Conservation (phyloP, 1,284 basidiomycete genomes). For the Leccinum fuscescens region DNA sequence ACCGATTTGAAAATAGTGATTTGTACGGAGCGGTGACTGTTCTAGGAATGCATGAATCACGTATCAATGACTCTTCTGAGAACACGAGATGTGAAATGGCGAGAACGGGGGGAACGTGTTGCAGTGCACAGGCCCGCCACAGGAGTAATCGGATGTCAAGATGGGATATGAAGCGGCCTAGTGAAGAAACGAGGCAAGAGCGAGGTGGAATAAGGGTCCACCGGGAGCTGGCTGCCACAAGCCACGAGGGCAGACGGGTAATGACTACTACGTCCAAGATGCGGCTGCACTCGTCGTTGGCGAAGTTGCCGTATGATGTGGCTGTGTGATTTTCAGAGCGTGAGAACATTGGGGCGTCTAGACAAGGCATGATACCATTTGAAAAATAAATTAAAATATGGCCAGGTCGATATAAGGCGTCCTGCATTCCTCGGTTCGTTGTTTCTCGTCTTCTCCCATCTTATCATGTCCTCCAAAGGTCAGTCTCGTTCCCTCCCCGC, state of each 20-base stretch:
- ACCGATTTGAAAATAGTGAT: background rate
- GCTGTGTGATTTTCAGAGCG: slow-evolving; percentile 30
- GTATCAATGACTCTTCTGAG: background rate
- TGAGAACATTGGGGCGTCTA: slow-evolving; percentile 29
- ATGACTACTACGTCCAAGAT: background rate
- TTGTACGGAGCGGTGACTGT: background rate
- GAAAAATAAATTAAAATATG: slow-evolving; percentile 25
- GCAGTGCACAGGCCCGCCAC: background rate
- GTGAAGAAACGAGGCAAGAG: slow-evolving; percentile 17
- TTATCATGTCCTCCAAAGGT: slow-evolving; percentile 57
- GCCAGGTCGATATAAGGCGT: slow-evolving; percentile 21
- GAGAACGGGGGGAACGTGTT: slow-evolving; percentile 14
- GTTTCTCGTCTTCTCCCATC: slow-evolving; percentile 19
- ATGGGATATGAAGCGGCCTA: slow-evolving; percentile 14
- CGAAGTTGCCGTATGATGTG: slow-evolving; percentile 18
- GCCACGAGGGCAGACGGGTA: background rate
- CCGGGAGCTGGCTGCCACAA: background rate
- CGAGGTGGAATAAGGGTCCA: slow-evolving; percentile 12
- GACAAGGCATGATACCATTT: slow-evolving; percentile 27
- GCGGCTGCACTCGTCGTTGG: background rate
- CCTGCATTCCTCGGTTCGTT: background rate
- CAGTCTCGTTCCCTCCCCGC: slow-evolving; percentile 4
- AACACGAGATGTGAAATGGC: background rate
- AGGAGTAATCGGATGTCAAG: slow-evolving; percentile 11
- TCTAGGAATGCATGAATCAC: slow-evolving; percentile 1